phyloP scores from a whole-genome alignment of 2,329 filamentous ascomycete species.

The Stagonosporopsis rhizophila region DNA sequence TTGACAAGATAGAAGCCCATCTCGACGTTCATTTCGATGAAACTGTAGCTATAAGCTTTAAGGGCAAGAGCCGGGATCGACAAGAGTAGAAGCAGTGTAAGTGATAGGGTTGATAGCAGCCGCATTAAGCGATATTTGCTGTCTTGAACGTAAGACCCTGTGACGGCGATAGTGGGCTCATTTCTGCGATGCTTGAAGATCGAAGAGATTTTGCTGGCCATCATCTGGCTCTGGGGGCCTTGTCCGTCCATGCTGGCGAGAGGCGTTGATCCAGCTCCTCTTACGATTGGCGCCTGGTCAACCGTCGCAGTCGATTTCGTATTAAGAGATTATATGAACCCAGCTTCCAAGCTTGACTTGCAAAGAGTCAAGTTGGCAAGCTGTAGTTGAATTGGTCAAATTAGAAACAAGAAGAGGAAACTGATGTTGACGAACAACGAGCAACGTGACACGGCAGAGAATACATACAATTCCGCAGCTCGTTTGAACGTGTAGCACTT shows the following conservation, averaged over 20 bases:
- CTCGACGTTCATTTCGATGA: slow-evolving; percentile 42
- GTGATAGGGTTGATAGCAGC: slow-evolving; percentile 3
- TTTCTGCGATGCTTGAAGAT: slow-evolving; percentile 22
- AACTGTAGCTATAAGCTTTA: slow-evolving; percentile 41
- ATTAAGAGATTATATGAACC: slow-evolving; percentile 13
- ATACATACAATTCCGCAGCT: slow-evolving; percentile 29
- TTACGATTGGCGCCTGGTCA: background rate
- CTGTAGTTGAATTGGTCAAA: slow-evolving; percentile 11
- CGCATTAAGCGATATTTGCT: slow-evolving; percentile 4
- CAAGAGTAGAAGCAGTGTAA: slow-evolving; percentile 10
- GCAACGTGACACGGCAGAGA: slow-evolving; percentile 17
- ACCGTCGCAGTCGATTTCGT: background rate
- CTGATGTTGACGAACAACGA: slow-evolving; percentile 14
- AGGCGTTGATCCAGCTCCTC: background rate
- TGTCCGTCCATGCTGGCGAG: slow-evolving; percentile 21
- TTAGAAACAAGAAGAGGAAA: slow-evolving; percentile 18
- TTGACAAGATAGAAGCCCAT: slow-evolving; percentile 41
- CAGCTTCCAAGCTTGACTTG: slow-evolving; percentile 12
- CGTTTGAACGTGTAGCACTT: slow-evolving; percentile 24
- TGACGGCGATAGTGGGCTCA: slow-evolving; percentile 7
- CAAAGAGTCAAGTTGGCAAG: slow-evolving; percentile 15
- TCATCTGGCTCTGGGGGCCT: slow-evolving; percentile 14
- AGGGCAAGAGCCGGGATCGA: slow-evolving; percentile 25
- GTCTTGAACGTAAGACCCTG: slow-evolving; percentile 8
- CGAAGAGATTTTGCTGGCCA: slow-evolving; percentile 22